Evolutionary conservation across 495 filamentous ascomycete species (phyloP), one percentile per base, ranked within the genome.

Genomic region (Polyplosphaeria fusca): DNA sequence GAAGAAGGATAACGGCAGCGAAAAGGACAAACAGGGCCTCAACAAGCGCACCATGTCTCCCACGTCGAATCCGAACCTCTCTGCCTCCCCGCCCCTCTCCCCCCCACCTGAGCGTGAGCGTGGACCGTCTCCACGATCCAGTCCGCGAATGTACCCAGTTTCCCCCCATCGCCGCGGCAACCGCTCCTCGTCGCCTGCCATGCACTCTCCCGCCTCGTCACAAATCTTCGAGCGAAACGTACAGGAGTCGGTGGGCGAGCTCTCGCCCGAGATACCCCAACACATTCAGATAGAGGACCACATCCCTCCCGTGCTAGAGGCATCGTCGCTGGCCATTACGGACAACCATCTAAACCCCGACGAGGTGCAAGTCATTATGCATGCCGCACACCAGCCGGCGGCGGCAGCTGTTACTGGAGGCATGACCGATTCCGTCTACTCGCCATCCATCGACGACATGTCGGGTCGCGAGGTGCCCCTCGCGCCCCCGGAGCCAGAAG

Each of bases 171-270:
- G 63, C 22, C 58, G 63, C n/a, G 24, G 47, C 23, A 48, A 69
- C 26, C 65, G 67, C 39, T 73, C 74, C 4, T 58, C 68, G 9
- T 77, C 74, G 2, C 74, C 74, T 12, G 56, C 66, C 25, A 51
- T 69, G n/a, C 66, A 68, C 60, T 73, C 73, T 18, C 73, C 74
- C 2, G 73, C 74, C 2, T 72, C 71, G 76, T 90, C 88, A 22
- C 89, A 92, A 64, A 96, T 96, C 65, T 96, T 96, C 71, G 91
- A 96, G 76, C 87, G 91, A 62, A 85, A 88, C 70, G 91, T 96
- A 13, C 91, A 96, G 68, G 91, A 96, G 64, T 82, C 79, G 63
- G 73, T 79, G 25, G 40, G 26, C 38, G 55, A 60, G 61, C 57
- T 64, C 38, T 86, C 85, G 11, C 81, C 87, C 2, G 30, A 35